Evolutionary conservation across 257 asterid genomes (phyloP).

Genomic region (Solanum chilense): DNA sequence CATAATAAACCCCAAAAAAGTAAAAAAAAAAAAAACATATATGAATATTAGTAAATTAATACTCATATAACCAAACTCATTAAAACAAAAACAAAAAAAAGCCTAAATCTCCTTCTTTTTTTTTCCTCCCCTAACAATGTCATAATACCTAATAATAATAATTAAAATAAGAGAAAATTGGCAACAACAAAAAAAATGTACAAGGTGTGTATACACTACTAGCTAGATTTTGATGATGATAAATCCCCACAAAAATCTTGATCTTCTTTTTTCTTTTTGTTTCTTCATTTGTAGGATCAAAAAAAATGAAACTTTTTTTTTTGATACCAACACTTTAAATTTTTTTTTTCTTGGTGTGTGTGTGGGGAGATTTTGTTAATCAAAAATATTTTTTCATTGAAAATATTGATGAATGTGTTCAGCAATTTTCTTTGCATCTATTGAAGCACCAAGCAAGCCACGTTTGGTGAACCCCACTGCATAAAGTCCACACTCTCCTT

Average conservation of each 20-base stretch:
- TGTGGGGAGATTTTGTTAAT: background rate
- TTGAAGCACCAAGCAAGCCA: constrained; percentile 93
- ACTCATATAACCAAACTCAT: background rate
- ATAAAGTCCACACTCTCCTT: constrained; percentile 77
- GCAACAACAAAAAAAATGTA: background rate
- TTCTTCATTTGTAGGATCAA: background rate
- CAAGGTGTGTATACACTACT: background rate
- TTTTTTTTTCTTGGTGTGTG: background rate
- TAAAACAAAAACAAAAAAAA: background rate
- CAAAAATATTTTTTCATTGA: background rate
- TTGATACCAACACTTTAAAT: background rate
- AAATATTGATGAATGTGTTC: constrained; percentile 27
- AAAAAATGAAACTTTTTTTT: background rate
- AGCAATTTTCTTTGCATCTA: constrained; percentile 83
- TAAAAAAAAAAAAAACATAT: background rate
- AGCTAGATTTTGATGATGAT: constrained; percentile 3
- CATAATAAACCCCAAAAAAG: background rate
- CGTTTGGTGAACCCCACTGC: constrained; percentile 98
- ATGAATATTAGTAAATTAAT: background rate
- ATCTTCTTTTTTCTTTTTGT: background rate
- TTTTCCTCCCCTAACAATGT: background rate
- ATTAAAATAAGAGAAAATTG: background rate
- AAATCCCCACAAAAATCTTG: background rate
- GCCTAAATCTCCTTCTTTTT: background rate
- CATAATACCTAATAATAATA: constrained; percentile 10